Evolutionary conservation across 805 yeast species (phyloP), one percentile per base, ranked within the genome.

Genomic region (Candida nanaspora): DNA sequence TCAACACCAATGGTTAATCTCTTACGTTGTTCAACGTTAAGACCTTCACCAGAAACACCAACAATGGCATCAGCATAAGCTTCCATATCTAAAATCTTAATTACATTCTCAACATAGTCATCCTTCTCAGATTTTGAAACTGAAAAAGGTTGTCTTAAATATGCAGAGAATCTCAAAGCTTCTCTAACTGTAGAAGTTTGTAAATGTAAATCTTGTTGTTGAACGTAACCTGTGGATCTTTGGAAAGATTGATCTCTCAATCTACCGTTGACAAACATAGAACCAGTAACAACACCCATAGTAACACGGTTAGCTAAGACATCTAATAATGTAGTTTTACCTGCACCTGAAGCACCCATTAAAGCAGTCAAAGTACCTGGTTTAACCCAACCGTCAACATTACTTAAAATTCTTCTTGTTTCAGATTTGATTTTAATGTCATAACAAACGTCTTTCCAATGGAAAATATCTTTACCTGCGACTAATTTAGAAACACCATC

Each of bases 321-420:
- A 51, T 74, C 74, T 49, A 74, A 62, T 41, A 74, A 55, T 7
- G 79, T 73, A 9, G 79, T 74, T 48, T 74, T 74, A 49, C 80
- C 79, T 22, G 78, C 78, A 50, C 79, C 79, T 7, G 79, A 72
- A 37, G 70, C 76, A 40, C 80, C 80, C 78, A 74, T 72, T 19
- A 74, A 56, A 10, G 91, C 89, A 35, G 88, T 83, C 52, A 83
- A 62, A 33, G 86, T 80, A 42, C 87, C 87, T 14, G 88, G 88
- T 53, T 79, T 79, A 29, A 82, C 87, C 82, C 83, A 82, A 31
- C 91, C 91, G 53, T 80, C 84, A 42, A 82, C 83, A 42, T 72
- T 67, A 45, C 67, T 65, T 53, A 82, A 62, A 40, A 82, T 69
- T 37, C 76, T 67, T 49, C 84, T 66, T 13, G 73, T 66, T 42